Base-by-base conservation (phyloP, 331 rosid species). In the Malus hybrid region DNA sequence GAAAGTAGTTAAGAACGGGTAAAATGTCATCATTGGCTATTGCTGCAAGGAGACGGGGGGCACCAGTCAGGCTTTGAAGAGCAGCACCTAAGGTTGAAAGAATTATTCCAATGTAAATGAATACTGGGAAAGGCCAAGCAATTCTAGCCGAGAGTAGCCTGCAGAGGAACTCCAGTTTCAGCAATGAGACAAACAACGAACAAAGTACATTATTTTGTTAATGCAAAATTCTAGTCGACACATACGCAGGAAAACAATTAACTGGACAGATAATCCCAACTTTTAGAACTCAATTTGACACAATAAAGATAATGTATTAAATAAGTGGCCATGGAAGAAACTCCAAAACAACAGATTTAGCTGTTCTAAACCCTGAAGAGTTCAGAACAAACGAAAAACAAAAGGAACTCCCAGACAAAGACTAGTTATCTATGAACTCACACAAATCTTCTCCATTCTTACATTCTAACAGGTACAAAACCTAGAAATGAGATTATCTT, bases 71-170 rank as follows among this genome's bases (percentile, higher is more conserved):
- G 85, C 98, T 90, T 88, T 95, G 99, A 78, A 95, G 99, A 66
- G 99, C 99, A 82, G 99, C 99, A 81, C 99, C 99, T 78, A 95
- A 79, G 63, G 99, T 95, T 62, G 99, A 95, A 79, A 95, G 97
- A 84, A 95, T 90, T 74, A 95, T 95, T 76, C 99, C 99, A 72
- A 95, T 81, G 78, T 95, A 90, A 84, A 95, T 85, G 79, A 95
- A 75, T 75, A 88, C 94, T 30, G 99, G 99, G 81, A 88, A 90
- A 77, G 99, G 99, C 99, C 99, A 95, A 50, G 99, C 96, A 77
- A 95, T 56, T 22, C 90, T 92, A 78, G 99, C 99, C 4, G 99
- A 75, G 63, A 95, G 97, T 80, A 95, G 88, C 97, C 99, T 95
- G 96, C 88, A 84, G 13, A 78, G 80, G 76, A 86, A 75, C 74